Percentiles rank a stretch among this genome's conserved stretches.
These are phyloP conservation scores for Ganoderma lucidum DNA, from an alignment of 1,284 basidiomycete genomes.

Conservation along the genomic window DNA sequence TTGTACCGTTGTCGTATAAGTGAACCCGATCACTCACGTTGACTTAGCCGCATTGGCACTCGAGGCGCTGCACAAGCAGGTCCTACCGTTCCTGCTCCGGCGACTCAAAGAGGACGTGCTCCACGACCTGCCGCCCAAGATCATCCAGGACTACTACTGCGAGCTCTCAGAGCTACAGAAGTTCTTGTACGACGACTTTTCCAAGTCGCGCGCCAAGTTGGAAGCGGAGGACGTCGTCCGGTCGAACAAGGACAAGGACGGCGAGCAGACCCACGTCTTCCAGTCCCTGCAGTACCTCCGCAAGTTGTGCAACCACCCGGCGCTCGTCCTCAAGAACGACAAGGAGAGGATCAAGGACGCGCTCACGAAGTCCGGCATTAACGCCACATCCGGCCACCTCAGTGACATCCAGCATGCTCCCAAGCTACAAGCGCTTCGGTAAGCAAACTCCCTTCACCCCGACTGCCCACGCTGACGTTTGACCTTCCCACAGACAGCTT, in stretches of 20 bases:
- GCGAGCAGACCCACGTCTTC: constrained; percentile 88
- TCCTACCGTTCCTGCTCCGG: constrained; percentile 96
- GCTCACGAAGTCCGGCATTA: constrained; percentile 61
- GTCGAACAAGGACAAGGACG: constrained; percentile 49
- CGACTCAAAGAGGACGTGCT: constrained; percentile 98
- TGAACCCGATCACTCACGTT: background rate
- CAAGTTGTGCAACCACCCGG: constrained; percentile 98
- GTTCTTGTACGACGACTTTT: constrained; percentile 92
- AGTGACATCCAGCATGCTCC: constrained; percentile 92
- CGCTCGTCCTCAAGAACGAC: constrained; percentile 82
- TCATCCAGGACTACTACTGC: constrained; percentile 99
- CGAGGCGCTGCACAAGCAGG: constrained; percentile 98
- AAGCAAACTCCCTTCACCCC: constrained; percentile 39
- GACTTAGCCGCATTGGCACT: constrained; percentile 87
- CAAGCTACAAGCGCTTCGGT: constrained; percentile 92
- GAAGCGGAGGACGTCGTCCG: constrained; percentile 74
- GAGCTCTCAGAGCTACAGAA: constrained; percentile 96
- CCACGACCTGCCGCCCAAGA: constrained; percentile 97
- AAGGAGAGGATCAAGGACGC: constrained; percentile 69
- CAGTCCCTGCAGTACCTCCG: constrained; percentile 97
- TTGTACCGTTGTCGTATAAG: background rate
- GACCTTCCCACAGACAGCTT: constrained; percentile 74
- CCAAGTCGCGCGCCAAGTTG: constrained; percentile 77
- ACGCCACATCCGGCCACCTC: constrained; percentile 53
- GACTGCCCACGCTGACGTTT: background rate